phyloP scores from a whole-genome alignment of 768 basidiomycete species.

The Thelephora aurantiotincta region DNA sequence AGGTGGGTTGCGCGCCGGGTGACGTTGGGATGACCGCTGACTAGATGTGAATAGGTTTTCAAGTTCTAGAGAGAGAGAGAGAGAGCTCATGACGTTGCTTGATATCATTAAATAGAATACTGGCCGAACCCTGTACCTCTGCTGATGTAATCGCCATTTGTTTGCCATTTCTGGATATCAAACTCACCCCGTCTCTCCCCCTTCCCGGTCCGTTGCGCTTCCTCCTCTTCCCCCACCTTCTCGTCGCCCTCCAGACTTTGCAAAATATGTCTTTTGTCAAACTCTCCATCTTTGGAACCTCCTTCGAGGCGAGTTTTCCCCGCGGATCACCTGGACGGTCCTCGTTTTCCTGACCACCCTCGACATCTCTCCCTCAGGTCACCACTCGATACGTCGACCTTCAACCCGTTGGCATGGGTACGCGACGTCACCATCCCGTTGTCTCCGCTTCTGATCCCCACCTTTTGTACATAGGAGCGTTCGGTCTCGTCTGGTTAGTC shows the following conservation, averaged over 20 bases:
- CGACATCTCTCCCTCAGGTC: constrained; percentile 38
- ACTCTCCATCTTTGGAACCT: constrained; percentile 96
- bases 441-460: not conserved
- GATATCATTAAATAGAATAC: too few species aligned
- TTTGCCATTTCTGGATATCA: too few species aligned
- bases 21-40: too few species aligned
- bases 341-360: not conserved
- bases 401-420: constrained; percentile 98
- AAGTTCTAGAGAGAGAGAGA: not conserved
- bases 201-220: too few species aligned
- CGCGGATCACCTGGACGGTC: constrained; percentile 4
- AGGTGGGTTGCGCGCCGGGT: constrained; percentile 32
- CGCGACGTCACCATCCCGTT: constrained; percentile 16
- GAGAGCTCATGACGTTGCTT: too few species aligned
- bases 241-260: not conserved
- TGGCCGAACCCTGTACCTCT: too few species aligned
- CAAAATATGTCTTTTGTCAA: constrained; percentile 82
- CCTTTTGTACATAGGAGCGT: constrained; percentile 59
- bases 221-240: not conserved
- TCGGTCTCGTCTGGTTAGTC: constrained; percentile 91
- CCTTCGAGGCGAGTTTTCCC: constrained; percentile 61
- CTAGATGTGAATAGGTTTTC: constrained; percentile 8
- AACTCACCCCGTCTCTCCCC: too few species aligned
- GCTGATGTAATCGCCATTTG: too few species aligned
- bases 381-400: constrained; percentile 98